These are phyloP conservation scores for Macadamia tetraphylla DNA, from an alignment of 164 flowering plant genomes.

Conservation along the genomic window DNA sequence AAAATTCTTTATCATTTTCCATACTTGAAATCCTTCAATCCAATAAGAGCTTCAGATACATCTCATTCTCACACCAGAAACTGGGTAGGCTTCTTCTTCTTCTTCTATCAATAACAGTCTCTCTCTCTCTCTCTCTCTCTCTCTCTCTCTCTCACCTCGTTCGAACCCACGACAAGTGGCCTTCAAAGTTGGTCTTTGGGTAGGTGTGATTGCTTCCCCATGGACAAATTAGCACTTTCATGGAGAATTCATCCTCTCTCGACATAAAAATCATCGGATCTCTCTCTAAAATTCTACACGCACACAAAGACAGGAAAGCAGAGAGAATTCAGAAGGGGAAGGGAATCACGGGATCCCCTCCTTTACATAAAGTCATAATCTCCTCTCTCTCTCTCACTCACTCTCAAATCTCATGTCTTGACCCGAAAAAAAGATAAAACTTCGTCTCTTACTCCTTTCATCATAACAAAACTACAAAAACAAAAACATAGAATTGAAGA, in stretches of 20 bases:
- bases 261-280: slow-evolving; percentile 4
- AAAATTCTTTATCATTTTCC: background rate
- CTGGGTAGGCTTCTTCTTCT: background rate
- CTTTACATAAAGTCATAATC: slow-evolving; percentile 23
- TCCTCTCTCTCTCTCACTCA: background rate
- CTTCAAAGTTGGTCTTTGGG: background rate
- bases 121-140: slow-evolving; percentile 7
- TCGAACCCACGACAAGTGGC: slow-evolving; percentile 6
- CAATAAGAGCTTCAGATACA: slow-evolving; percentile 15
- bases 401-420: background rate
- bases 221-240: slow-evolving; percentile 14
- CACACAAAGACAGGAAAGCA: background rate
- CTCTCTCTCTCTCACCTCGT: no score
- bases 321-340: slow-evolving; percentile 15
- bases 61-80: slow-evolving; percentile 1
- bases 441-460: no score
- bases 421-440: background rate
- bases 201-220: background rate
- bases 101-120: background rate
- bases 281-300: background rate
- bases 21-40: slow-evolving; percentile 24
- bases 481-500: background rate
- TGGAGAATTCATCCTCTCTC: background rate
- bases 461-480: background rate
- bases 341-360: slow-evolving; percentile 28